phyloP scores from a whole-genome alignment of 2,329 filamentous ascomycete species.

The Raffaelea arxii region DNA sequence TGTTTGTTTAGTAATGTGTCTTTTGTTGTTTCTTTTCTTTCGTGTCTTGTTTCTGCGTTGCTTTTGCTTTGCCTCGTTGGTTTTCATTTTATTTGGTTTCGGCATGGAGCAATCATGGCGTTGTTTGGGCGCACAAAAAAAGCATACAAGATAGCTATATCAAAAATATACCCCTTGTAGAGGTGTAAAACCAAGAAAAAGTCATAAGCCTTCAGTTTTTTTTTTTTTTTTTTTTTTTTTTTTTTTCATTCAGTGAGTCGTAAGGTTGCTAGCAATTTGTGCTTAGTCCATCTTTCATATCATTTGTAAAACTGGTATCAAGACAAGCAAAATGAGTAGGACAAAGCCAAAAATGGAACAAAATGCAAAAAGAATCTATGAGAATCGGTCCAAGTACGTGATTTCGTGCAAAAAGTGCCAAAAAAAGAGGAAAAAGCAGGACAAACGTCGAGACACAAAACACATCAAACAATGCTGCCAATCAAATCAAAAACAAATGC shows the following conservation, averaged over 20 bases:
- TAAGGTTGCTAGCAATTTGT: too few relatives aligned
- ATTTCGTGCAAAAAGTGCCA: not conserved
- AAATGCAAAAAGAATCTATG: not conserved
- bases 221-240: too few relatives aligned
- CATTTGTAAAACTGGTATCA: too few relatives aligned
- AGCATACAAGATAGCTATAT: not conserved
- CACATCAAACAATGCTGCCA: not conserved
- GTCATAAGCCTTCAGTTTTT: too few relatives aligned
- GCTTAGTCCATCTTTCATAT: too few relatives aligned
- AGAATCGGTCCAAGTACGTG: too few relatives aligned
- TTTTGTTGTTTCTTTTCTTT: not conserved
- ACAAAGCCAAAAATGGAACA: not conserved
- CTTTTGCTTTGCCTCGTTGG: not conserved
- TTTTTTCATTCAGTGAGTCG: too few relatives aligned
- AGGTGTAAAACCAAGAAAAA: too few relatives aligned
- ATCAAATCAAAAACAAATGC: not conserved
- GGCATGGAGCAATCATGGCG: not conserved
- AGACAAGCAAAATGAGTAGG: not conserved
- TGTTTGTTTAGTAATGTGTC: not conserved
- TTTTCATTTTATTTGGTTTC: not conserved
- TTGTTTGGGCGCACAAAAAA: not conserved
- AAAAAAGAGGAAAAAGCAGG: not conserved
- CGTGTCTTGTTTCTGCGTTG: not conserved
- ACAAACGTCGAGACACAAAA: not conserved
- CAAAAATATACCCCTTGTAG: not conserved